phyloP scores from a whole-genome alignment of 2,329 filamentous ascomycete genomes.

The Alternaria infectoria region DNA sequence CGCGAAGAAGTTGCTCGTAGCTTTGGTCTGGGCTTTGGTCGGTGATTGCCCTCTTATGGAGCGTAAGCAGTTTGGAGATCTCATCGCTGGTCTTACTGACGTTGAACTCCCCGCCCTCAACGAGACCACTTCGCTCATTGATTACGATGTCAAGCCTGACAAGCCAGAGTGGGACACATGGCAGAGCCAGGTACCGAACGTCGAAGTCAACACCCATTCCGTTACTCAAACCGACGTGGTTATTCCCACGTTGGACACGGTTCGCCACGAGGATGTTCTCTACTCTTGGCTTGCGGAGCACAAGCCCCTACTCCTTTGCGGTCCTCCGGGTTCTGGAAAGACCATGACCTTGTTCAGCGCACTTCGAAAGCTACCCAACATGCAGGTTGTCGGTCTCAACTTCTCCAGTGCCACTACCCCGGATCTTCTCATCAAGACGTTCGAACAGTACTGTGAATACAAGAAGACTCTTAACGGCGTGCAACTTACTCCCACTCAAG shows the following conservation, averaged over 20 bases:
- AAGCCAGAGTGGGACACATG: constrained; percentile 88
- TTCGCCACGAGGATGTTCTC: constrained; percentile 97
- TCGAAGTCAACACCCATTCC: constrained; percentile 98
- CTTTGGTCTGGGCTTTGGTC: constrained; percentile 92
- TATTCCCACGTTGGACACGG: constrained; percentile 95
- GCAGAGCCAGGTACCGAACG: constrained; percentile 91
- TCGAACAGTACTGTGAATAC: constrained; percentile 99
- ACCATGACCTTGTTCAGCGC: constrained; percentile 99
- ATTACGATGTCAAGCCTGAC: constrained; percentile 89
- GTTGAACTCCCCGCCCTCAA: constrained; percentile 84
- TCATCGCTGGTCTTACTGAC: constrained; percentile 78
- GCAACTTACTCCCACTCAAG: constrained; percentile 92
- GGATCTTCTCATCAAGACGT: constrained; percentile 97
- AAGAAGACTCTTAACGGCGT: constrained; percentile 98
- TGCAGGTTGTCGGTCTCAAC: constrained; percentile 99
- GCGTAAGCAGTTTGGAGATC: constrained; percentile 88
- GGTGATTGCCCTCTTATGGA: constrained; percentile 91
- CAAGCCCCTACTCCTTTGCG: constrained; percentile 94
- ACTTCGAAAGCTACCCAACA: constrained; percentile 93
- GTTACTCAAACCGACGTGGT: constrained; percentile 98
- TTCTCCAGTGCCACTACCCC: constrained; percentile 99
- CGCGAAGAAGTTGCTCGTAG: constrained; percentile 91
- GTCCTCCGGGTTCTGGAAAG: constrained; percentile 97
- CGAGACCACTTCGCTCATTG: constrained; percentile 84
- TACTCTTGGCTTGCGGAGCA: constrained; percentile 99